Evolutionary conservation across 2,329 filamentous ascomycete genomes (phyloP).

Genomic region (Escovopsis sp.): DNA sequence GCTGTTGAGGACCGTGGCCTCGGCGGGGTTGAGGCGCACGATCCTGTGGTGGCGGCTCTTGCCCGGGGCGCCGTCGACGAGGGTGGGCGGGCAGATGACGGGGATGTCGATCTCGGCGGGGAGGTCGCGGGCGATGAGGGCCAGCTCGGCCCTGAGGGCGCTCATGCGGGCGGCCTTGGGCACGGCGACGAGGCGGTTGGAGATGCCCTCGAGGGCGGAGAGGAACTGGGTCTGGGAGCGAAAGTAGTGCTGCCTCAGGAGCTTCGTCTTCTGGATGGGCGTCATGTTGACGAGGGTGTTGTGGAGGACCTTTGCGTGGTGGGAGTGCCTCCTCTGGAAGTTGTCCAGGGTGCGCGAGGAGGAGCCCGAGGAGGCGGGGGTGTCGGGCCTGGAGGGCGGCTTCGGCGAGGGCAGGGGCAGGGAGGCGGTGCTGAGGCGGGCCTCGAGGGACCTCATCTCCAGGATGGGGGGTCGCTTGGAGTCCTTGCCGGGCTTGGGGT

Average conservation of each 20-base stretch:
- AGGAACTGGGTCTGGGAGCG: constrained; percentile 68
- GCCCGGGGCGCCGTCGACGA: constrained; percentile 58
- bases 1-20: constrained; percentile 74
- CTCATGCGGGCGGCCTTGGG: constrained; percentile 71
- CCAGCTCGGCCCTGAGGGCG: constrained; percentile 66
- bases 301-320: constrained; percentile 40
- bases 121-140: constrained; percentile 65
- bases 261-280: constrained; percentile 50
- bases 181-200: constrained; percentile 68
- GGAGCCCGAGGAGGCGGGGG: constrained; percentile 42
- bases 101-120: constrained; percentile 76
- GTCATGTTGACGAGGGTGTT: constrained; percentile 46
- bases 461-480: constrained; percentile 33
- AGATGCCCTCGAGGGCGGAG: constrained; percentile 69
- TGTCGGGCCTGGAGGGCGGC: constrained; percentile 36
- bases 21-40: constrained; percentile 68
- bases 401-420: constrained; percentile 47
- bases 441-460: constrained; percentile 40
- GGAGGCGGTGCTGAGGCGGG: constrained; percentile 52
- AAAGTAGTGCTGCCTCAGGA: constrained; percentile 71
- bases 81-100: constrained; percentile 61
- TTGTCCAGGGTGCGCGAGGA: constrained; percentile 30
- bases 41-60: constrained; percentile 71
- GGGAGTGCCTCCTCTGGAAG: constrained; percentile 45
- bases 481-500: constrained; percentile 20